phyloP scores from a whole-genome alignment of 345 rosid species.

The Dimocarpus longan region DNA sequence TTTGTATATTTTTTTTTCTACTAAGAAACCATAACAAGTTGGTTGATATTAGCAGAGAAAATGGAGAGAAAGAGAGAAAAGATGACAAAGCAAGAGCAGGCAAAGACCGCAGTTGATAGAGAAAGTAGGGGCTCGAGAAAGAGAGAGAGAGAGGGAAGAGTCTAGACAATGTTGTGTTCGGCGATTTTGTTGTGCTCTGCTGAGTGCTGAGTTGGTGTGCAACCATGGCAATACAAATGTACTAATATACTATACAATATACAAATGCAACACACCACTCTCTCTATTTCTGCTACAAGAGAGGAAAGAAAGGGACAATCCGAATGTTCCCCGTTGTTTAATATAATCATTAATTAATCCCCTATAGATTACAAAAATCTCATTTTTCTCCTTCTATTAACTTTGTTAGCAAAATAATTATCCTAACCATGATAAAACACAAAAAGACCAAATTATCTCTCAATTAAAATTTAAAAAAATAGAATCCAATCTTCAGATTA shows the following conservation, averaged over 20 bases:
- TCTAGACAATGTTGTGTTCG: conserved; percentile 16
- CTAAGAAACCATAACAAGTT: neutral
- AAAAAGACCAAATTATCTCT: no score
- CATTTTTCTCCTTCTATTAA: no score
- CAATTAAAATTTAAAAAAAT: no score
- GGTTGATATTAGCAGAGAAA: neutral
- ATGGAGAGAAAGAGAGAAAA: neutral
- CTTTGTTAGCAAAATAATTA: no score
- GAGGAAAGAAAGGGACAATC: no score
- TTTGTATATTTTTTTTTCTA: neutral
- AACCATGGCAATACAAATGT: conserved; percentile 2
- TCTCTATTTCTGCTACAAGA: neutral
- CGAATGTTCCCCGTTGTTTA: no score
- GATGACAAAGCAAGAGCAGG: neutral
- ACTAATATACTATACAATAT: no score
- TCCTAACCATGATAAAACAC: no score
- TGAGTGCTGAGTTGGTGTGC: conserved; percentile 6
- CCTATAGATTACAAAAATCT: no score
- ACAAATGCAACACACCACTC: neutral
- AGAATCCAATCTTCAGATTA: no score
- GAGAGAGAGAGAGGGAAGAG: conserved; percentile 34
- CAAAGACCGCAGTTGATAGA: neutral
- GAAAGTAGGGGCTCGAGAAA: conserved; percentile 52
- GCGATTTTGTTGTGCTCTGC: conserved; percentile 14
- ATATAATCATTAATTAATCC: no score